Evolutionary conservation across 306 rosid genomes (phyloP).

Genomic region (Macrotyloma uniflorum): DNA sequence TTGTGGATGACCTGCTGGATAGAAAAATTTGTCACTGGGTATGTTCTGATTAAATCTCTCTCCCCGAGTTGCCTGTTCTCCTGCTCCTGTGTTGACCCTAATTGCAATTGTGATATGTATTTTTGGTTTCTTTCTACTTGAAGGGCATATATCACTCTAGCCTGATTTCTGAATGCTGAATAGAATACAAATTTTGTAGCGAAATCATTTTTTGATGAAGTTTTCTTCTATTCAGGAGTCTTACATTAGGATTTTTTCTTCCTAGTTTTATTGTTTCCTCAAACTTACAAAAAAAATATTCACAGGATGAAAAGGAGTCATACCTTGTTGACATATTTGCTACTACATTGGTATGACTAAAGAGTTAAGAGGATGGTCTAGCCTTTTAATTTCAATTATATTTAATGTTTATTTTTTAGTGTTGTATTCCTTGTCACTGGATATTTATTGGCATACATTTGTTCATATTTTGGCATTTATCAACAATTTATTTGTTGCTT

Average conservation of each 20-base stretch:
- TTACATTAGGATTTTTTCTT: neutral
- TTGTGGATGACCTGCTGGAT: conserved; percentile 76
- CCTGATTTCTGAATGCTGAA: neutral
- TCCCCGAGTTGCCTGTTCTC: conserved; percentile 13
- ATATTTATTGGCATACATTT: conserved; percentile 28
- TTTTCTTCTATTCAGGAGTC: conserved; percentile 5
- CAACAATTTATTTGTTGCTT: conserved; percentile 7
- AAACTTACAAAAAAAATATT: neutral
- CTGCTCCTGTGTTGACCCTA: neutral
- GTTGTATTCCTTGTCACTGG: neutral
- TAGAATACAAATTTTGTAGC: conserved; percentile 7
- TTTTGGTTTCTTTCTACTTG: conserved; percentile 27
- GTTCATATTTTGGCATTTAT: conserved; percentile 17
- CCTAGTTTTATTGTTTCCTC: neutral
- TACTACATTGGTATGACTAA: neutral
- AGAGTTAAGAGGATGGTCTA: neutral
- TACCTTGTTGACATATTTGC: neutral
- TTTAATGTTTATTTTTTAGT: neutral
- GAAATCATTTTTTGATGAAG: neutral
- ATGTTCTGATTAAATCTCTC: conserved; percentile 44
- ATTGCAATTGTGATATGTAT: conserved; percentile 24
- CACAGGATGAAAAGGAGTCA: neutral
- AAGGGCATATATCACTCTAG: conserved; percentile 17
- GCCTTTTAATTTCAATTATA: neutral
- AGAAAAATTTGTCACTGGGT: conserved; percentile 97